These are phyloP conservation scores for Tubosaeta sp. DNA, from an alignment of 768 basidiomycete species.

Conservation along the genomic window DNA sequence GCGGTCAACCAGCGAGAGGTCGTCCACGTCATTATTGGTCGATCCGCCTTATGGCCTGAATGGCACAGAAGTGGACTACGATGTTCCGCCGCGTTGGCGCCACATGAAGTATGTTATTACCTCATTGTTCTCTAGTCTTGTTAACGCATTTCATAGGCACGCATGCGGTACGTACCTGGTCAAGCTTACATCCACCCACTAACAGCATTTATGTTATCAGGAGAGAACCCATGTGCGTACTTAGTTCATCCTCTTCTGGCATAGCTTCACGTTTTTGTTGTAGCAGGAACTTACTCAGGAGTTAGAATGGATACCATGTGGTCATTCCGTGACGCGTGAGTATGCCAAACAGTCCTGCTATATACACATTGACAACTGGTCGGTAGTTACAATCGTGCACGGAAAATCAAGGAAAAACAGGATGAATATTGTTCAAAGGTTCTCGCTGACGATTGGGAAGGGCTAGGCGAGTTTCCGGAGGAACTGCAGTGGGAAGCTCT, in stretches of 20 bases:
- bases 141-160: conserved; percentile 39
- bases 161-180: conserved; percentile 47
- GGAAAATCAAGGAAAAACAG: conserved; percentile 60
- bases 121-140: neutral
- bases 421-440: conserved; percentile 60
- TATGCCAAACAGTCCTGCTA: neutral
- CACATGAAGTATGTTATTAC: conserved; percentile 62
- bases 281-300: conserved; percentile 32
- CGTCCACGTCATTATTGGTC: conserved; percentile 61
- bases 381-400: conserved; percentile 55
- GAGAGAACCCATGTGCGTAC: conserved; percentile 54
- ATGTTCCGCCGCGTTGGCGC: conserved; percentile 49
- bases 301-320: conserved; percentile 62
- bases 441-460: conserved; percentile 40
- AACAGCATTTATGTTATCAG: conserved; percentile 15
- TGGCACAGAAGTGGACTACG: conserved; percentile 28
- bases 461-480: conserved; percentile 56
- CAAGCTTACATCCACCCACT: neutral
- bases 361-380: neutral
- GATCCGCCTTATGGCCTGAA: conserved; percentile 66
- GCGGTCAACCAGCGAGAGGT: conserved; percentile 64
- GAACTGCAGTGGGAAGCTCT: conserved; percentile 67
- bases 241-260: neutral
- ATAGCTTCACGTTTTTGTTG: neutral
- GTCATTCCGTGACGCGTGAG: conserved; percentile 60